phyloP scores from a whole-genome alignment of 208 protist species.

The Leishmania arabica region DNA sequence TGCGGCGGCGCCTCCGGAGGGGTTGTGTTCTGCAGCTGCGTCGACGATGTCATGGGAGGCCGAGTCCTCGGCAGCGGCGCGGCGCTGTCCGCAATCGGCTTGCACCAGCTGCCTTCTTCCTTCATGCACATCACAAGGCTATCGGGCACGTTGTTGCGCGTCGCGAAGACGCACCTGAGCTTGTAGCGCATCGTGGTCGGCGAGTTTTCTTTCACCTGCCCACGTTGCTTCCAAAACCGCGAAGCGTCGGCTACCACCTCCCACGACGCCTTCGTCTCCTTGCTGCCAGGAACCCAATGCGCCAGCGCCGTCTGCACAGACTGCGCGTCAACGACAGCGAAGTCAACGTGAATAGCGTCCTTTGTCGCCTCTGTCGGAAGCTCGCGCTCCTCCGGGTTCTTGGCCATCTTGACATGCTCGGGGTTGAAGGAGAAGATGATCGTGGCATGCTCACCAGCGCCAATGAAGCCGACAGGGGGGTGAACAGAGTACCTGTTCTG shows the following conservation, averaged over 20 bases:
- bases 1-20: slow-evolving; percentile 33
- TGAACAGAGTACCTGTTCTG: slow-evolving; percentile 70
- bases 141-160: slow-evolving; percentile 44
- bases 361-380: slow-evolving; percentile 61
- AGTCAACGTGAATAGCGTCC: slow-evolving; percentile 80
- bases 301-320: slow-evolving; percentile 2
- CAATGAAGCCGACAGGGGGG: slow-evolving; percentile 70
- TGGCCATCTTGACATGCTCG: slow-evolving; percentile 40
- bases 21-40: slow-evolving; percentile 26
- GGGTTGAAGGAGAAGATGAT: slow-evolving; percentile 73
- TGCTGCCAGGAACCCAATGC: slow-evolving; percentile 18
- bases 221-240: slow-evolving; percentile 64
- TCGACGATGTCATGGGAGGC: slow-evolving; percentile 32
- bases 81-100: slow-evolving; percentile 5
- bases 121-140: slow-evolving; percentile 53
- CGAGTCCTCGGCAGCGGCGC: slow-evolving; percentile 28
- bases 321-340: slow-evolving; percentile 54
- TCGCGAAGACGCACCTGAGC: slow-evolving; percentile 57
- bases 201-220: slow-evolving; percentile 34
- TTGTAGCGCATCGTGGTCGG: slow-evolving; percentile 29
- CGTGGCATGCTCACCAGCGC: slow-evolving; percentile 45
- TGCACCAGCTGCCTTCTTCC: slow-evolving; percentile 26
- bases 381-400: slow-evolving; percentile 31
- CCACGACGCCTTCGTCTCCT: slow-evolving; percentile 16
- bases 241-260: slow-evolving; percentile 40